Base-by-base conservation (phyloP, 1,139 yeast genomes). In the Scheffersomyces segobiensis region DNA sequence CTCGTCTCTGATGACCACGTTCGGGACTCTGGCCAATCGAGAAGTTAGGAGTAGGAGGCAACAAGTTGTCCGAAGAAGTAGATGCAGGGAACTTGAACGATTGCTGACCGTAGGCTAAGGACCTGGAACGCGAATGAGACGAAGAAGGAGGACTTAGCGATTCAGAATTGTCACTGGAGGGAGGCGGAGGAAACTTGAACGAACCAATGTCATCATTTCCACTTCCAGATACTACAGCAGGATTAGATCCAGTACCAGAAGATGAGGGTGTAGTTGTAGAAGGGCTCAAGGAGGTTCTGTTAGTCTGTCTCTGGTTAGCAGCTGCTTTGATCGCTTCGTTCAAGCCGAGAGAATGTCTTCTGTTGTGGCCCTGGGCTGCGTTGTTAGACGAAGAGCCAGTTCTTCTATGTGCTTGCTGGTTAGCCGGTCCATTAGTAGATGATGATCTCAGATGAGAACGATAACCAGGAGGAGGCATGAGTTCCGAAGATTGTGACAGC, bases 281-380 rank as follows among this genome's bases (percentile, higher is more conserved):
- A 55, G 83, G 80, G 54, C 83, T 74, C 56, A 76, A 69, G 1
- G 80, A 69, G 46, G 72, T 67, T 63, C 77, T 70, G 60, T 79
- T 80, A 42, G 72, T 71, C 73, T 92, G 97, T 55, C 93, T 93
- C 63, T 80, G 84, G 67, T 86, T 87, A 8, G 97, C 97, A 18
- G 99, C 99, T 4, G 98, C 98, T 65, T 89, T 88, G 67, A 91
- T 93, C n/a, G 99, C 99, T 73, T 95, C 99, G 59, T 89, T 89
- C 59, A 95, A 80, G 1, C 97, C 98, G 61, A 95, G 78, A 0
- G 98, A 93, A 70, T 95, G 99, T 73, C 99, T 86, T 76, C 99
- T 87, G 55, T 83, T 80, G 70, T 95, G 99, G 49, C 98, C 97
- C 56, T 65, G 71, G 24, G 62, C 62, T 58, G 74, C 66, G 52